phyloP scores from a whole-genome alignment of 2,329 filamentous ascomycete genomes.

The Gaeumannomyces tritici region DNA sequence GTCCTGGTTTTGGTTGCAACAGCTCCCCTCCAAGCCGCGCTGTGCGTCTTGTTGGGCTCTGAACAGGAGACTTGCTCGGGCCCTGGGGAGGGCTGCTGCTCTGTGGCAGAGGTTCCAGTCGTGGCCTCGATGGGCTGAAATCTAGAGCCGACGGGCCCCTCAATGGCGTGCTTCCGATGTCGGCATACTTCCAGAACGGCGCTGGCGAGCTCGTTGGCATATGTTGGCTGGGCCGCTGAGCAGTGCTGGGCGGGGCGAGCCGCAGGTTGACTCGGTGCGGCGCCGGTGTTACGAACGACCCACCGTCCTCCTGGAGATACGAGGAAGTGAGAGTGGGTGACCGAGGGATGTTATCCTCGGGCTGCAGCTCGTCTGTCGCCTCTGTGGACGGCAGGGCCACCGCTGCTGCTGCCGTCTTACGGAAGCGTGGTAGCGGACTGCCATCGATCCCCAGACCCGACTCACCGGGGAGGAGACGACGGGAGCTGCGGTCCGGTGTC shows the following conservation, averaged over 20 bases:
- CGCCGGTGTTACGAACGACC: constrained; percentile 61
- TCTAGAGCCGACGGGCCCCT: constrained; percentile 40
- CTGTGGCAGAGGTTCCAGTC: constrained; percentile 26
- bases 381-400: not conserved
- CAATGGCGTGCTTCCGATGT: constrained; percentile 64
- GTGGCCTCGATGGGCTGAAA: constrained; percentile 45
- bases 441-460: constrained; percentile 35
- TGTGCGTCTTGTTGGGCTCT: constrained; percentile 34
- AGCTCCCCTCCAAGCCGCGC: constrained; percentile 7
- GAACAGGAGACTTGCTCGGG: constrained; percentile 39
- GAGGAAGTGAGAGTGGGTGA: constrained; percentile 54
- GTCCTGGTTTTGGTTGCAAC: constrained; percentile 7
- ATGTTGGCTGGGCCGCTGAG: constrained; percentile 72
- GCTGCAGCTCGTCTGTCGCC: constrained; percentile 2
- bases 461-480: constrained; percentile 28
- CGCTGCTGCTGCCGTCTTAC: constrained; percentile 29
- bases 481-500: constrained; percentile 45
- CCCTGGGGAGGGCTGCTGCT: constrained; percentile 50
- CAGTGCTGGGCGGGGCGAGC: constrained; percentile 70
- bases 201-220: constrained; percentile 80
- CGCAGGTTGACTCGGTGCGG: constrained; percentile 64
- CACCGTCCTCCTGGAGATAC: constrained; percentile 49
- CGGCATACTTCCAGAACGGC: constrained; percentile 81
- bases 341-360: constrained; percentile 26
- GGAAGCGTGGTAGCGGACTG: constrained; percentile 51